Conservation (phyloP, 2,329 filamentous ascomycete species). For the Aspergillus viridinutans region DNA sequence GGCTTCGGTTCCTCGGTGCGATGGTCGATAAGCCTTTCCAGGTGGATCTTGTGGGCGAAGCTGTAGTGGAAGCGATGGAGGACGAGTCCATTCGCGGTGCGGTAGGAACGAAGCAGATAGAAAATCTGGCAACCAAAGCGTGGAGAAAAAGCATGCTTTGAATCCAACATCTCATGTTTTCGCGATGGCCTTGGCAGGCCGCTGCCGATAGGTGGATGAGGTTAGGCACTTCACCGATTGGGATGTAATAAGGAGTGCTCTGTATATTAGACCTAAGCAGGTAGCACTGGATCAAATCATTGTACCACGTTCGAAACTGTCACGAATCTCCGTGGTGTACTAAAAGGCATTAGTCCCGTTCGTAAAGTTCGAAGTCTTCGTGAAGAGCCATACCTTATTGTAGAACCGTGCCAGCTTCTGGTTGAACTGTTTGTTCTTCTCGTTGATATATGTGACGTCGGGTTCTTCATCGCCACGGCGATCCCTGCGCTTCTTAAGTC, state of each 20-base stretch:
- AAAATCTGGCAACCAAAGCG: constrained; percentile 71
- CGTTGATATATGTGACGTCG: constrained; percentile 98
- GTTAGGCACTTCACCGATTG: neutral
- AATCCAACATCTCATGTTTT: constrained; percentile 16
- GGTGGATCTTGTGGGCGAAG: constrained; percentile 81
- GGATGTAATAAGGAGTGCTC: constrained; percentile 13
- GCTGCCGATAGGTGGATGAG: constrained; percentile 1
- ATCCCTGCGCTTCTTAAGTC: constrained; percentile 81
- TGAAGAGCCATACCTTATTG: constrained; percentile 62
- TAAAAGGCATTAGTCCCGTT: constrained; percentile 26
- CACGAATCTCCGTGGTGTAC: constrained; percentile 93
- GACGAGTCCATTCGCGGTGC: constrained; percentile 70
- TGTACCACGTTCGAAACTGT: constrained; percentile 95
- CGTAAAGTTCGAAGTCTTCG: neutral
- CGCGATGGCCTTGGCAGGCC: neutral
- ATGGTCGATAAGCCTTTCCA: constrained; percentile 82
- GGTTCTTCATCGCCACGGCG: constrained; percentile 77
- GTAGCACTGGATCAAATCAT: constrained; percentile 64
- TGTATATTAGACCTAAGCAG: constrained; percentile 17
- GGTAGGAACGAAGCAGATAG: constrained; percentile 74
- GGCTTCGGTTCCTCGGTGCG: constrained; percentile 74
- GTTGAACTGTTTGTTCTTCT: constrained; percentile 99
- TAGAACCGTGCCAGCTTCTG: constrained; percentile 94
- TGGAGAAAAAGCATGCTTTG: constrained; percentile 92
- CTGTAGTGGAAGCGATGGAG: constrained; percentile 79